phyloP scores from a whole-genome alignment of 306 rosid genomes.

The Vigna mungo region DNA sequence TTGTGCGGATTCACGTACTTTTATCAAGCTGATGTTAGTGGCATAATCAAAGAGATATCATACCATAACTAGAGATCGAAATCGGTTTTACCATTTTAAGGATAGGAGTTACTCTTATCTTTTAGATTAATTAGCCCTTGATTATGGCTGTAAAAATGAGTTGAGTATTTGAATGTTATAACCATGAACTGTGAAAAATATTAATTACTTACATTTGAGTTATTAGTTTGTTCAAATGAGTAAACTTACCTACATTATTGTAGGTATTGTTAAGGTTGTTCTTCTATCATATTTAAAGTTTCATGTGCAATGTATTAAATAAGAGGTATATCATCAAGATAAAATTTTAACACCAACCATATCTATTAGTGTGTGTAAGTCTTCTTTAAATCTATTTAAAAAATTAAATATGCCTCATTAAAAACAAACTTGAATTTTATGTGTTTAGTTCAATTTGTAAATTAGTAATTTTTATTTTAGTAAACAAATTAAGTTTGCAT shows the following conservation, averaged over 20 bases:
- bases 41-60: constrained; percentile 45
- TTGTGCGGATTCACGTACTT: constrained; percentile 49
- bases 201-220: neutral
- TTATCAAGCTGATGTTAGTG: constrained; percentile 47
- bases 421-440: too few relatives aligned
- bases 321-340: too few relatives aligned
- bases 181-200: neutral
- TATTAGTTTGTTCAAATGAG: too few relatives aligned
- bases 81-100: constrained; percentile 56
- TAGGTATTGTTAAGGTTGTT: too few relatives aligned
- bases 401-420: neutral
- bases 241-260: too few relatives aligned
- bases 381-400: neutral
- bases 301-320: too few relatives aligned
- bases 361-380: too few relatives aligned
- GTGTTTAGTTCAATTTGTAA: too few relatives aligned
- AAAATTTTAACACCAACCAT: too few relatives aligned
- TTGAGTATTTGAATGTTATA: neutral
- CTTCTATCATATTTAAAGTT: too few relatives aligned
- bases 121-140: constrained; percentile 41
- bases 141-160: neutral
- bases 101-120: constrained; percentile 53
- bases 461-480: too few relatives aligned
- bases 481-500: neutral
- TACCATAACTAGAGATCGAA: constrained; percentile 54